A percentile compares a stretch with the other conserved stretches of the same genome.
These are phyloP conservation scores for Solanum chiquidenum DNA, from an alignment of 257 asterid genomes.

Conservation along the genomic window DNA sequence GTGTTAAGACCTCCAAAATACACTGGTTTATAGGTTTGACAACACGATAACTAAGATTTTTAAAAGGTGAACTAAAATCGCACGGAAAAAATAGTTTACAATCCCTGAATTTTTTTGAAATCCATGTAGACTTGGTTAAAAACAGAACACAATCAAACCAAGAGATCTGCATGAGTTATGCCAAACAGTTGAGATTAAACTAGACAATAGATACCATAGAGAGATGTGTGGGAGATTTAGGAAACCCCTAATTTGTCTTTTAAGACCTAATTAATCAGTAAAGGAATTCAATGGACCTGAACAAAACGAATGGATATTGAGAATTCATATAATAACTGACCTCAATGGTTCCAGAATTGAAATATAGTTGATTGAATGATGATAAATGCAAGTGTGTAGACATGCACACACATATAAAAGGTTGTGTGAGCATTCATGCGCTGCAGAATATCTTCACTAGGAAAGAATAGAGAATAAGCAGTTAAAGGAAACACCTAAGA, in stretches of 20 bases:
- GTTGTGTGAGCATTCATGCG: background rate
- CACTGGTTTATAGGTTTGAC: too few relatives aligned
- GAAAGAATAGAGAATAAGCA: background rate
- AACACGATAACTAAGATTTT: too few relatives aligned
- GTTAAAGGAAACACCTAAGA: background rate
- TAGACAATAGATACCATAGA: too few relatives aligned
- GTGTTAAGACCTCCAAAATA: too few relatives aligned
- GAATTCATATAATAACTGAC: background rate
- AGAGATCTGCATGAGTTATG: too few relatives aligned
- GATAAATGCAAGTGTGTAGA: background rate
- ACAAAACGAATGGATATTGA: background rate
- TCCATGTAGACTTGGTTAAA: too few relatives aligned
- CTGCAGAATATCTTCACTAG: background rate
- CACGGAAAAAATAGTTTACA: too few relatives aligned
- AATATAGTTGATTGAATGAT: too few relatives aligned
- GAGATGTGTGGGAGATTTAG: background rate
- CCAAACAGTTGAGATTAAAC: too few relatives aligned
- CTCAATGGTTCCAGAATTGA: background rate
- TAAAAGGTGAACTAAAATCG: too few relatives aligned
- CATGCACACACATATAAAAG: background rate
- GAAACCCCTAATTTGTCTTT: background rate
- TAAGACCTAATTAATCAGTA: background rate
- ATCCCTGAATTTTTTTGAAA: too few relatives aligned
- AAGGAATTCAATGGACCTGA: background rate
- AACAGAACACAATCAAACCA: too few relatives aligned